phyloP scores from a whole-genome alignment of 306 rosid genomes.

The Begonia peltatifolia region DNA sequence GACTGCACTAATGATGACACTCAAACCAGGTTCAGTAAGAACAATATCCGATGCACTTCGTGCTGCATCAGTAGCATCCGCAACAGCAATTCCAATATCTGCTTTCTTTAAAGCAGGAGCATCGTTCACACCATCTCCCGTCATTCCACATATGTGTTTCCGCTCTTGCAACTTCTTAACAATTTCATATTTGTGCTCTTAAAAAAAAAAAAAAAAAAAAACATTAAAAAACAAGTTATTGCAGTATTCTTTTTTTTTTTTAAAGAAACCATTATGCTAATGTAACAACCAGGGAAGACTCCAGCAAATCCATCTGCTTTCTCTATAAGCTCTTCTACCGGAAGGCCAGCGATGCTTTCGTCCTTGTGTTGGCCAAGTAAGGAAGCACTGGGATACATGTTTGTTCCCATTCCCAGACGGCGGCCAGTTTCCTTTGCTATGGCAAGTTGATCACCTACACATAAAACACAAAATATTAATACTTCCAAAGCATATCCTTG shows the following conservation, averaged over 20 bases:
- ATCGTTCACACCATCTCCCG: slow-evolving; percentile 98
- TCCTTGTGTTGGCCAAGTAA: slow-evolving; percentile 93
- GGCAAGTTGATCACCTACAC: slow-evolving; percentile 93
- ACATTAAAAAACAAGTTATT: neutral
- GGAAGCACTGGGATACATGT: slow-evolving; percentile 93
- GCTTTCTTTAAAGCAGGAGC: slow-evolving; percentile 99
- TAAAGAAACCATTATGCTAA: neutral
- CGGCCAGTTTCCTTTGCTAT: slow-evolving; percentile 96
- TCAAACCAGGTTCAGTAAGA: slow-evolving; percentile 93
- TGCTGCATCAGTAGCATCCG: slow-evolving; percentile 99
- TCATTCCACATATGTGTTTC: slow-evolving; percentile 98
- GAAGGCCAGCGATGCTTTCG: slow-evolving; percentile 72
- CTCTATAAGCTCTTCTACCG: slow-evolving; percentile 89
- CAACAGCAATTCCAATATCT: slow-evolving; percentile 95
- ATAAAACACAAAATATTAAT: slow-evolving; percentile 2
- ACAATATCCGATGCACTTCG: slow-evolving; percentile 95
- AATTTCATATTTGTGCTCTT: slow-evolving; percentile 94
- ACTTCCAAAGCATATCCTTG: slow-evolving; percentile 1
- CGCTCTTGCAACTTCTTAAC: slow-evolving; percentile 93
- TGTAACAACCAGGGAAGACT: slow-evolving; percentile 77
- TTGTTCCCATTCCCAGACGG: slow-evolving; percentile 98
- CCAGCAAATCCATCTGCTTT: slow-evolving; percentile 99
- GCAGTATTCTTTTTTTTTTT: too few relatives aligned
- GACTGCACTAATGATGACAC: slow-evolving; percentile 97
- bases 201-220: neutral